Conservation (phyloP, 441 rosid species). For the Erodium chrysanthum region DNA sequence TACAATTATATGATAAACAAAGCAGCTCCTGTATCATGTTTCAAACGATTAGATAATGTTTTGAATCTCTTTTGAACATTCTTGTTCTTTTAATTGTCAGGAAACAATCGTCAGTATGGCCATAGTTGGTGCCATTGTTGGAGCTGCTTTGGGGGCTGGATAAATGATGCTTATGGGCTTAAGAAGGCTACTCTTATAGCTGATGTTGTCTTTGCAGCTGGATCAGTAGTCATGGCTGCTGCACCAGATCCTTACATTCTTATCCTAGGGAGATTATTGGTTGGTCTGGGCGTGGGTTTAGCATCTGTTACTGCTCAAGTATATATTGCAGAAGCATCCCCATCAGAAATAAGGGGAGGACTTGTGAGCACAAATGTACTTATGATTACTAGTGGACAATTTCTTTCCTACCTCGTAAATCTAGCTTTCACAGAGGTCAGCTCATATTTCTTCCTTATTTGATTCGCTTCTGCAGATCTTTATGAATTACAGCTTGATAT, state of each 20-base stretch:
- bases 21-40: not conserved
- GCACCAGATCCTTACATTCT: slow-evolving; percentile 50
- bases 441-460: not conserved
- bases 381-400: slow-evolving; percentile 77
- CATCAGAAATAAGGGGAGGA: slow-evolving; percentile 72
- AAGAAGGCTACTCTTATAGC: slow-evolving; percentile 46
- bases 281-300: slow-evolving; percentile 84
- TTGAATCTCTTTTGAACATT: not conserved
- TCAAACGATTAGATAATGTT: not conserved
- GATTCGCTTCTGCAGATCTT: not conserved
- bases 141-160: slow-evolving; percentile 82
- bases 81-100: slow-evolving; percentile 22
- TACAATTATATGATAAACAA: not conserved
- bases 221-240: slow-evolving; percentile 64
- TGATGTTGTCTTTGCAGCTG: slow-evolving; percentile 57
- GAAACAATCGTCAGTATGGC: slow-evolving; percentile 90
- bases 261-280: slow-evolving; percentile 60
- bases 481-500: not conserved
- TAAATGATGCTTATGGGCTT: slow-evolving; percentile 57
- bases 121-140: slow-evolving; percentile 72
- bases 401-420: slow-evolving; percentile 66
- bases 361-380: slow-evolving; percentile 73
- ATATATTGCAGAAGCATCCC: slow-evolving; percentile 84
- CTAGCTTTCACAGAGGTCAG: slow-evolving; percentile 45
- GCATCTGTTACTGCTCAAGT: slow-evolving; percentile 84